Evolutionary conservation across 106 monocot genomes (phyloP).

Genomic region (Phalaenopsis equestris): DNA sequence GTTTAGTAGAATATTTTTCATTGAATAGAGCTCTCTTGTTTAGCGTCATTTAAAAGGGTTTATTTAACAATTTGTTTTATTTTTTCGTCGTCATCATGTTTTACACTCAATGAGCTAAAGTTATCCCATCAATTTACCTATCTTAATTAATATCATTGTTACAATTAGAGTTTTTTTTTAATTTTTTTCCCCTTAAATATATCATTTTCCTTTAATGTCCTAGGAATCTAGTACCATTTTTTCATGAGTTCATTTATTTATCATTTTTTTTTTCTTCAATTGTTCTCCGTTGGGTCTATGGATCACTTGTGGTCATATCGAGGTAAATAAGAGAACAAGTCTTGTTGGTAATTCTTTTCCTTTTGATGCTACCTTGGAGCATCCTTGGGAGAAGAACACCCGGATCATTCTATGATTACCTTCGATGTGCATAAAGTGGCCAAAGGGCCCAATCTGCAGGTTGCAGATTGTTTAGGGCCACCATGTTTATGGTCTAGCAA

Average conservation of each 20-base stretch:
- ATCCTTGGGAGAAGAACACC: conserved; percentile 12
- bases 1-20: not conserved
- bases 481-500: not conserved
- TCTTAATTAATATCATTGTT: not conserved
- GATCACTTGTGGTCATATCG: conserved; percentile 17
- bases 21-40: not conserved
- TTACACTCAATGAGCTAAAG: not conserved
- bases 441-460: conserved; percentile 12
- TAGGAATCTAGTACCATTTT: not conserved
- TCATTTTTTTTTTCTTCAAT: not conserved
- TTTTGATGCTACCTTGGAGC: not conserved
- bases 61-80: not conserved
- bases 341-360: conserved; percentile 7
- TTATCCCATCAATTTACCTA: not conserved
- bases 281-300: conserved; percentile 5
- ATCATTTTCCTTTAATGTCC: not conserved
- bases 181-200: not conserved
- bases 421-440: conserved; percentile 17
- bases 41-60: not conserved
- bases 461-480: not conserved
- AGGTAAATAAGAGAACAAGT: conserved; percentile 13
- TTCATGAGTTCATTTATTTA: not conserved
- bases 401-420: conserved; percentile 13
- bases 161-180: not conserved
- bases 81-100: not conserved